Evolutionary conservation across 176 grass and related monocot species (phyloP).

Genomic region (Cenchrus purpureus): DNA sequence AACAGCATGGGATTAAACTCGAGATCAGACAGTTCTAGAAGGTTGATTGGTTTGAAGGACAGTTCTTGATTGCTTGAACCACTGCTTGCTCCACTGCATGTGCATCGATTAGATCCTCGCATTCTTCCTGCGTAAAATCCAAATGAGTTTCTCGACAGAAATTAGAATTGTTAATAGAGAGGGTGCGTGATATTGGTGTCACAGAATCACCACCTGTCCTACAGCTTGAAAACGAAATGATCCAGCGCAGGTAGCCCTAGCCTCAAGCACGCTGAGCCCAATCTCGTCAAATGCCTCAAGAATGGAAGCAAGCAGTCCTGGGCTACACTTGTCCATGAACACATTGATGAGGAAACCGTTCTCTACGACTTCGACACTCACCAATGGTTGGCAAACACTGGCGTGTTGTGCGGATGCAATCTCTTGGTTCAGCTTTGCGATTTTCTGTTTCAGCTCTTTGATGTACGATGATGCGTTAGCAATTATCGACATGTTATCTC

Average conservation of each 20-base stretch:
- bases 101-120: conserved; percentile 31
- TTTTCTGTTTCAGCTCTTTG: conserved; percentile 77
- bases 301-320: conserved; percentile 60
- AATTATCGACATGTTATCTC: conserved; percentile 66
- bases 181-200: not conserved
- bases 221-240: conserved; percentile 65
- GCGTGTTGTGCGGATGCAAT: conserved; percentile 28
- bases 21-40: not conserved
- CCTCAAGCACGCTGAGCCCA: conserved; percentile 62
- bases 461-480: conserved; percentile 79
- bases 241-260: conserved; percentile 58
- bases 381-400: conserved; percentile 47
- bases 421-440: conserved; percentile 63
- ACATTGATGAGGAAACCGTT: conserved; percentile 70
- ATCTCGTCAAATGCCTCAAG: conserved; percentile 68
- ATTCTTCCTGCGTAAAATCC: conserved; percentile 36
- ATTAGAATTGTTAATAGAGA: not conserved
- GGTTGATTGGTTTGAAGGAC: conserved; percentile 33
- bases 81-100: conserved; percentile 62
- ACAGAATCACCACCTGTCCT: conserved; percentile 33
- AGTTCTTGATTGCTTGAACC: conserved; percentile 60
- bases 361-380: conserved; percentile 56
- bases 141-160: not conserved
- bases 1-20: not conserved
- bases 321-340: conserved; percentile 54